Conservation (phyloP, 2,329 filamentous ascomycete genomes). For the Cladophialophora bantiana region DNA sequence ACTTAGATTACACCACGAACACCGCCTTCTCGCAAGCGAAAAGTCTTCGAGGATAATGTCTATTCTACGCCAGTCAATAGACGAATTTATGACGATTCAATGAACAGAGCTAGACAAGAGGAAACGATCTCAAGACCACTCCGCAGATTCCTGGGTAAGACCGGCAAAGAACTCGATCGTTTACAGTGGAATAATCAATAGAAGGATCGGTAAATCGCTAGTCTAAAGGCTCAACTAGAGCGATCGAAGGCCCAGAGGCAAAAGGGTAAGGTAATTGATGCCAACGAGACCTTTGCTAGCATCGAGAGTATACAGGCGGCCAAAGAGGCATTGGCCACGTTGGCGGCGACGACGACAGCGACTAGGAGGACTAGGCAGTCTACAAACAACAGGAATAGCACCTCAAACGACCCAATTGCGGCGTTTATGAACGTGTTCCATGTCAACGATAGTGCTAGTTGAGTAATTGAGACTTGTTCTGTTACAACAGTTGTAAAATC, state of each 20-base stretch:
- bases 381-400: neutral
- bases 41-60: neutral
- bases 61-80: conserved; percentile 9
- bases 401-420: neutral
- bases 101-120: neutral
- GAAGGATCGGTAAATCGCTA: neutral
- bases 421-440: conserved; percentile 10
- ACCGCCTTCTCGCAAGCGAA: conserved; percentile 12
- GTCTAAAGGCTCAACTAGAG: neutral
- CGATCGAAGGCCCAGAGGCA: neutral
- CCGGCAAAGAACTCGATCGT: conserved; percentile 12
- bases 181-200: conserved; percentile 1
- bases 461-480: conserved; percentile 10
- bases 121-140: conserved; percentile 11
- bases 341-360: too few species aligned
- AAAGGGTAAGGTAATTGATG: too few species aligned
- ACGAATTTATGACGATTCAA: neutral
- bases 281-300: too few species aligned
- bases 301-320: too few species aligned
- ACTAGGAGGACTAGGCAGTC: neutral
- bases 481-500: neutral
- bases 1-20: neutral
- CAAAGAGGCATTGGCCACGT: too few species aligned
- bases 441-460: conserved; percentile 4
- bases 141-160: conserved; percentile 14